Evolutionary conservation across 1,139 yeast species (phyloP).

Genomic region (Groenewaldozyma auringiensis): DNA sequence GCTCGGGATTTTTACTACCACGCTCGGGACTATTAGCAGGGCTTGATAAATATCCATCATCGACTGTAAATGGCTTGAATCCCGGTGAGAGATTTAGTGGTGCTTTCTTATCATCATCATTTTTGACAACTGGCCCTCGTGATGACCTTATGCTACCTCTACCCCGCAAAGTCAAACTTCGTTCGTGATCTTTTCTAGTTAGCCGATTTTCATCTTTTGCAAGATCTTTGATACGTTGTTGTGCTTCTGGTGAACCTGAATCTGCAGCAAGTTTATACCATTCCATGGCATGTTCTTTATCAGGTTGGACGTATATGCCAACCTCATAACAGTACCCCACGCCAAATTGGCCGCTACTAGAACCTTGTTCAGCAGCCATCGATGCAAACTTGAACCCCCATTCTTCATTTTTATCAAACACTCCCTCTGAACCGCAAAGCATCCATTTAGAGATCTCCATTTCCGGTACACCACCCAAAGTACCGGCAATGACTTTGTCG

Average conservation of each 20-base stretch:
- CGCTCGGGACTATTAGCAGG: not conserved
- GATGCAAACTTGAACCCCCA: conserved; percentile 34
- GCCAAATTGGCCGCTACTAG: conserved; percentile 34
- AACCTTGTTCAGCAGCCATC: conserved; percentile 29
- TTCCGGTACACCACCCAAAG: conserved; percentile 30
- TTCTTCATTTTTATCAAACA: conserved; percentile 30
- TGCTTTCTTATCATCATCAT: not conserved
- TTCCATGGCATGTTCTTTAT: conserved; percentile 25
- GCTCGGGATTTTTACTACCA: not conserved
- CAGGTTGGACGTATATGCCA: conserved; percentile 30
- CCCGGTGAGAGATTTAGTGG: not conserved
- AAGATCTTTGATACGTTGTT: conserved; percentile 24
- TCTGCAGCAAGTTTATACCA: conserved; percentile 29
- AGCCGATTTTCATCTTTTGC: conserved; percentile 12
- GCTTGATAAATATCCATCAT: conserved; percentile 1
- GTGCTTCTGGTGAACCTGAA: conserved; percentile 30
- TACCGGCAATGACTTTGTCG: conserved; percentile 6
- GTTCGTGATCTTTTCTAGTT: conserved; percentile 24
- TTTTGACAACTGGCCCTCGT: not conserved
- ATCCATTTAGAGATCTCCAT: conserved; percentile 37
- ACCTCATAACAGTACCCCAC: conserved; percentile 37
- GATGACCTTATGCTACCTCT: conserved; percentile 19
- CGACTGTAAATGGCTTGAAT: not conserved
- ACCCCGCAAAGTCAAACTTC: conserved; percentile 21
- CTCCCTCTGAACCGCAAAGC: conserved; percentile 31